Conservation (phyloP, 495 filamentous ascomycete genomes). For the Peziza echinospora region DNA sequence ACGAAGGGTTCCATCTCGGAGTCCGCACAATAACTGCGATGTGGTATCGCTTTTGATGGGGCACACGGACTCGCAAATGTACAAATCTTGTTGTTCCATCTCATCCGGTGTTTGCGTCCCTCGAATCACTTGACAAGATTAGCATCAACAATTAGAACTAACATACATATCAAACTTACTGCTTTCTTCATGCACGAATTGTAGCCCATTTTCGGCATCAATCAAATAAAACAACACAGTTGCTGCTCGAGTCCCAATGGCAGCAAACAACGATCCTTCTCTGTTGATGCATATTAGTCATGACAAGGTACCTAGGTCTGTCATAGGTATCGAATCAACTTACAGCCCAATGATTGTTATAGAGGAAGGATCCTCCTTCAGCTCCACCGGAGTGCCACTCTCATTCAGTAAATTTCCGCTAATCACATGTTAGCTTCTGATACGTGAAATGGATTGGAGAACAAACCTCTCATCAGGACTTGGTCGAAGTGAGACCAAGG, state of each 20-base stretch:
- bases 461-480: constrained; percentile 9
- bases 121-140: constrained; percentile 11
- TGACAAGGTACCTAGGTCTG: neutral
- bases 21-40: constrained; percentile 13
- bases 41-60: constrained; percentile 8
- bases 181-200: constrained; percentile 9
- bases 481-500: constrained; percentile 8
- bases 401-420: constrained; percentile 15
- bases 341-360: constrained; percentile 15
- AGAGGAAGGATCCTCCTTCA: constrained; percentile 17
- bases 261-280: constrained; percentile 8
- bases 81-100: constrained; percentile 10
- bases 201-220: constrained; percentile 12
- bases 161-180: constrained; percentile 6
- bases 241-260: constrained; percentile 15
- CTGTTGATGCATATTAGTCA: constrained; percentile 4
- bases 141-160: neutral
- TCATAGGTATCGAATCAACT: constrained; percentile 1
- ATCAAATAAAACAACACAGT: constrained; percentile 15
- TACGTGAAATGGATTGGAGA: neutral
- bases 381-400: constrained; percentile 8
- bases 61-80: constrained; percentile 16
- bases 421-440: neutral
- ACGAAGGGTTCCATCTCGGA: constrained; percentile 15
- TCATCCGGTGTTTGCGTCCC: neutral